Base-by-base conservation (phyloP, 768 basidiomycete species). In the Ramaria rubella region DNA sequence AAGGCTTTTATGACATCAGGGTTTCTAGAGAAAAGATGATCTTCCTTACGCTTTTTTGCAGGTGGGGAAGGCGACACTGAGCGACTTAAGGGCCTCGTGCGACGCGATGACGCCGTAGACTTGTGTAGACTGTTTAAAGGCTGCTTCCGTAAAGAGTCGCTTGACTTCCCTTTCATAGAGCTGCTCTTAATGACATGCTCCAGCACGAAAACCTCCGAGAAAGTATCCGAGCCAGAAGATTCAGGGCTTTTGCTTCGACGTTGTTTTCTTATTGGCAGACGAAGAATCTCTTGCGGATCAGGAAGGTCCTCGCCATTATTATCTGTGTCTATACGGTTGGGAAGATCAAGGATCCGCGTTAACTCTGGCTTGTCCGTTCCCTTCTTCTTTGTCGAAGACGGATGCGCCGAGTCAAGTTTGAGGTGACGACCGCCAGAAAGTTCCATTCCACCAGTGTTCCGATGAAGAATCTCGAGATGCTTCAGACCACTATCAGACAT, bases 221-320 rank as follows among this genome's bases (percentile, higher is more conserved):
- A 36, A 4, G 30, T 24, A 23, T 38, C 34, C 12, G 38, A 29
- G 4, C n/a, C 52, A 27, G 38, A 36, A 43, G 17, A 27, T 19
- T 27, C 5, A 11, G 17, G 8, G 2, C 7, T 48, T 48, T 48
- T 8, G 5, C 23, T 30, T 48, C n/a, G 46, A 12, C 46, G 24
- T 5, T 7, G 17, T 5, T 14, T 14, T 24, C 17, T 4, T 7
- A 26, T 24, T 4, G 46, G 21, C n/a, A n/a, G 49, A 36, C 62
- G 62, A 31, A 72, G 52, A 26, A 70, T 51, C 23, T 70, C 69
- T 12, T 62, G 66, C 23, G 71, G 62, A 36, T 52, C 50, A 4
- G 77, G 79, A 34, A 79, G 67, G 26, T 77, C 74, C 49, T 77
- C 76, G 33, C 76, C 72, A 34, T 76, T 75, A 29, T 64, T 66